Conservation (phyloP, 768 basidiomycete genomes). For the Auriculariales sp. region DNA sequence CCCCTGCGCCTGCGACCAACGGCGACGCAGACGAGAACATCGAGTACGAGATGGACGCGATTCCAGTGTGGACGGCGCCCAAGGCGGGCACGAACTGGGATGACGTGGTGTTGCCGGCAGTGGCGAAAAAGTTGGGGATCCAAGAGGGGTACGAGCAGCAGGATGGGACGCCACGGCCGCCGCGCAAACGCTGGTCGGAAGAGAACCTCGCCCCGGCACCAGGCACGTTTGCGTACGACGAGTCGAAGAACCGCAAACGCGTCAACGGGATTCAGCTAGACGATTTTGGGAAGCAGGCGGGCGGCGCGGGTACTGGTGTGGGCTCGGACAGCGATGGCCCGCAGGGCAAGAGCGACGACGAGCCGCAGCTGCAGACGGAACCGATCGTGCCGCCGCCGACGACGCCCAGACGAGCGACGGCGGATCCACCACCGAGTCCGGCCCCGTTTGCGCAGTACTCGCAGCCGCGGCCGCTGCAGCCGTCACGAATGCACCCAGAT, state of each 20-base stretch:
- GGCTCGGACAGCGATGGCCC: neutral
- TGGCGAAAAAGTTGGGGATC: constrained; percentile 70
- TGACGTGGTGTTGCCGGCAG: constrained; percentile 74
- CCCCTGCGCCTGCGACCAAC: neutral
- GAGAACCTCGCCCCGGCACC: constrained; percentile 46
- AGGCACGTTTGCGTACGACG: constrained; percentile 70
- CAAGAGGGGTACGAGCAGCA: constrained; percentile 54
- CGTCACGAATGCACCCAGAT: neutral
- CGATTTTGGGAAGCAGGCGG: constrained; percentile 41
- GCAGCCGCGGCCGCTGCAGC: constrained; percentile 10
- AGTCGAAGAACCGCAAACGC: constrained; percentile 48
- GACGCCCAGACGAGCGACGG: constrained; percentile 9
- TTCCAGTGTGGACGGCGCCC: constrained; percentile 73
- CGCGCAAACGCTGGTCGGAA: constrained; percentile 12
- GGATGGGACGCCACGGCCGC: constrained; percentile 47
- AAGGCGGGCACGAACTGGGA: constrained; percentile 70
- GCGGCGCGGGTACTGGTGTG: constrained; percentile 4
- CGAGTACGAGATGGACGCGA: constrained; percentile 33
- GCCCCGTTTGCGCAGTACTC: constrained; percentile 53
- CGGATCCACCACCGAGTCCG: constrained; percentile 31
- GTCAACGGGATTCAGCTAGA: constrained; percentile 31
- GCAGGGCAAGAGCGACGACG: neutral
- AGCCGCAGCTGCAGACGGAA: neutral
- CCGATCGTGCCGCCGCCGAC: constrained; percentile 5
- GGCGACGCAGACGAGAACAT: neutral